Evolutionary conservation across 2,329 filamentous ascomycete genomes (phyloP), one percentile per base, ranked within the genome.

Genomic region (Pezicula radicicola): DNA sequence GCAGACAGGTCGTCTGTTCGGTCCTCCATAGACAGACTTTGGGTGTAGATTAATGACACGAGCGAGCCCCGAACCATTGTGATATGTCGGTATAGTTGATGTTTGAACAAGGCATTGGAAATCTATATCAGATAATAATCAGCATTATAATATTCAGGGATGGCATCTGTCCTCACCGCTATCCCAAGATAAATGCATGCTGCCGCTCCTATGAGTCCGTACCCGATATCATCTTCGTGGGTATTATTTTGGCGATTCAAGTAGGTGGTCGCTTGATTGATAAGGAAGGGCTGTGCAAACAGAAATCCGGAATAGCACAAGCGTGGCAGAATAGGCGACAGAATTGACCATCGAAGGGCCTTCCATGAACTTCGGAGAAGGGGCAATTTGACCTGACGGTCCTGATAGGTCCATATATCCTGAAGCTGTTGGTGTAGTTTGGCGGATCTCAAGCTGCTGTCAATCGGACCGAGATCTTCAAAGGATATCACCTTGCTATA

Each of bases 31-130:
- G 60, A 57, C 1, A 73, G 49, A 0, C 73, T 75, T 58, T 76
- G 76, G 27, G 71, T 70, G 56, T 76, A 81, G 1, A 83, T 71
- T 58, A 80, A 65, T 0, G 75, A 73, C 19, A 75, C 63, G 3
- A 76, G 57, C 0, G 64, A 67, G 6, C 70, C 70, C 37, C 74
- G 64, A 7, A 72, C 59, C 69, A 75, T 72, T 10, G 71, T 72
- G 35, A 73, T 71, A 15, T 63, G 63, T 3, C 72, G 70, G 52
- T 74, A 72, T 0, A 69, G 67, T 13, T 67, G 57, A 58, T 75
- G 71, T 41, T 70, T 65, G 46, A 18, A 30, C 15, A 43, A 35
- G 19, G 27, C 25, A 12, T 35, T 27, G 19, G 48, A 42, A 36
- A 49, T 28, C 48, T 49, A 2, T 6, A 18, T n/a, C 16, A 3